Evolutionary conservation across 805 yeast species (phyloP).

Genomic region (Wickerhamiella australiensis): DNA sequence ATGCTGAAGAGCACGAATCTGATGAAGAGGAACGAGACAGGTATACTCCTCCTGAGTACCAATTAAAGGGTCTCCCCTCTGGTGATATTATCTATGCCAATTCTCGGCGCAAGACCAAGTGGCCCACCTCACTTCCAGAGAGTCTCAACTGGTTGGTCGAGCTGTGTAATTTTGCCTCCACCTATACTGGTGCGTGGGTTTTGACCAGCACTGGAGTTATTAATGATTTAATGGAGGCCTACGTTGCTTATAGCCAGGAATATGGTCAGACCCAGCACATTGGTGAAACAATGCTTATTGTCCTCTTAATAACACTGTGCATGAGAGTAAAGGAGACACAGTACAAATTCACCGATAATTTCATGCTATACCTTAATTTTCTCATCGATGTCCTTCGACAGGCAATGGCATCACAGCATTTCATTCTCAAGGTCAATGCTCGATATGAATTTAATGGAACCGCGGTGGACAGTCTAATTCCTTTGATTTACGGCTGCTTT

Average conservation of each 20-base stretch:
- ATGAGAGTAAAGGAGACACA: constrained; percentile 1
- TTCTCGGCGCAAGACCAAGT: not conserved
- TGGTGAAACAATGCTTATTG: not conserved
- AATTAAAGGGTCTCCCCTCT: not conserved
- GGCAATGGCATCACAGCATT: not conserved
- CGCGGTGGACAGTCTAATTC: not conserved
- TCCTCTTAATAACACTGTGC: not conserved
- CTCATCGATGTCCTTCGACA: not conserved
- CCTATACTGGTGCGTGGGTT: constrained; percentile 6
- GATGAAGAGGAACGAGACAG: constrained; percentile 23
- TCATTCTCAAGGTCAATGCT: not conserved
- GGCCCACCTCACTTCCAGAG: constrained; percentile 6
- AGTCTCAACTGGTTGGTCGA: not conserved
- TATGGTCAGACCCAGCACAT: not conserved
- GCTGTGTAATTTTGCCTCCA: not conserved
- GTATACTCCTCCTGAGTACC: constrained; percentile 19
- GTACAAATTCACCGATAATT: not conserved
- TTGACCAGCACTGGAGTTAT: not conserved
- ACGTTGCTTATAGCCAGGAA: not conserved
- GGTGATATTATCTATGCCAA: not conserved
- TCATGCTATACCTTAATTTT: not conserved
- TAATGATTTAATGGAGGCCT: constrained; percentile 1
- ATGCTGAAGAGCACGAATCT: constrained; percentile 17
- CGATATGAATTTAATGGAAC: constrained; percentile 5
- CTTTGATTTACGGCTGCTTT: not conserved